Conservation (phyloP, 331 rosid species). For the Rosa hybrid region DNA sequence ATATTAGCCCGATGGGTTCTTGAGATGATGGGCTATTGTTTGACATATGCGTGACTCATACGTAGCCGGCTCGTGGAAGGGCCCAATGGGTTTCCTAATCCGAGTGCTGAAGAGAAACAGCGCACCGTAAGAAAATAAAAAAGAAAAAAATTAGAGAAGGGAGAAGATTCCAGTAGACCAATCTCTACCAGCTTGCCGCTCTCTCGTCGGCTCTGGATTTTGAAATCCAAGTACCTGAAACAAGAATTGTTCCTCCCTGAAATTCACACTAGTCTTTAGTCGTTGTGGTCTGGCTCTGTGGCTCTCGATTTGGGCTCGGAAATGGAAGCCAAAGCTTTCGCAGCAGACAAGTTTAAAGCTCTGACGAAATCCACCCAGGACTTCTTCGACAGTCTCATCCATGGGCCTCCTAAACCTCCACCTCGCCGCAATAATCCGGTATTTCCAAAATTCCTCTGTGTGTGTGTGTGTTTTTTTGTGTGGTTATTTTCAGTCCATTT, state of each 20-base stretch:
- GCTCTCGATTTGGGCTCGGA: conserved; percentile 7
- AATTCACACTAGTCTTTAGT: not conserved
- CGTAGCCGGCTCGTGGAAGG: not conserved
- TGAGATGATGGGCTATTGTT: not conserved
- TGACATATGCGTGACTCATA: too few relatives aligned
- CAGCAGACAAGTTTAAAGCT: conserved; percentile 47
- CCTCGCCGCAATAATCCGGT: conserved; percentile 67
- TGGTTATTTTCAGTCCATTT: not conserved
- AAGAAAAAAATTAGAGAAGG: not conserved
- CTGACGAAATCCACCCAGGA: conserved; percentile 58
- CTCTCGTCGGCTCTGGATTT: conserved; percentile 3
- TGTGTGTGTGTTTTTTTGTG: not conserved
- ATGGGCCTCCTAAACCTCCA: conserved; percentile 32
- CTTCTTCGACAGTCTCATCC: conserved; percentile 45
- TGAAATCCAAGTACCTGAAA: not conserved
- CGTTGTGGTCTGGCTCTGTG: not conserved
- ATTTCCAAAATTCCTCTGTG: not conserved
- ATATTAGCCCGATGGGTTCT: too few relatives aligned
- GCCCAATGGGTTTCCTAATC: not conserved
- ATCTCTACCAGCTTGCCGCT: conserved; percentile 11
- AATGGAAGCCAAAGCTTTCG: conserved; percentile 58
- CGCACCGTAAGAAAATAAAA: not conserved
- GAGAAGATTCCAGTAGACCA: conserved; percentile 1
- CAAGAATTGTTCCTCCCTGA: not conserved
- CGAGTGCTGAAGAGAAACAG: not conserved